phyloP scores from a whole-genome alignment of 2,329 filamentous ascomycete species.

The Ascochyta pisi region DNA sequence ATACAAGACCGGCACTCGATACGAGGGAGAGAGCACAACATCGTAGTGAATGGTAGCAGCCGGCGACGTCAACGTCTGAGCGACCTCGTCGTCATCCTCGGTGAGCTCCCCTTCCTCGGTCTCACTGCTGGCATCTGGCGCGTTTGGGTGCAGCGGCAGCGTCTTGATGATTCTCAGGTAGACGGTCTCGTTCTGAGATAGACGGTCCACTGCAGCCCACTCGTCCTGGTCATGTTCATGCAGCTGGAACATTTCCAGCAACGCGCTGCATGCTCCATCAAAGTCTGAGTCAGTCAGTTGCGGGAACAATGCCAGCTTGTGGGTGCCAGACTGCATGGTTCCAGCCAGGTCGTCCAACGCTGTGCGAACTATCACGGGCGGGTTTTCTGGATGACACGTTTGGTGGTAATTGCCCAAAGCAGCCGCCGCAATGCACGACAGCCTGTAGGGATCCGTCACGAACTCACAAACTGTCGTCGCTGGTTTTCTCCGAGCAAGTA shows the following conservation, averaged over 20 bases:
- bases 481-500: conserved; percentile 1
- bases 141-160: conserved; percentile 3
- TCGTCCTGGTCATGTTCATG: conserved; percentile 23
- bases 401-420: not conserved
- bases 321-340: not conserved
- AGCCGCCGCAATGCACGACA: not conserved
- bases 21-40: conserved; percentile 53
- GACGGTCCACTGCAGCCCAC: conserved; percentile 33
- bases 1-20: conserved; percentile 56
- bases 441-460: too few species aligned
- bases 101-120: conserved; percentile 10
- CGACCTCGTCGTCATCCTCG: conserved; percentile 30
- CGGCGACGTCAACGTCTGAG: not conserved
- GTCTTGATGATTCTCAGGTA: conserved; percentile 34
- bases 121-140: not conserved
- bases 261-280: conserved; percentile 29
- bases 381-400: not conserved
- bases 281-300: conserved; percentile 40
- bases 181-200: conserved; percentile 17
- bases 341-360: not conserved
- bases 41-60: conserved; percentile 45
- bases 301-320: conserved; percentile 34
- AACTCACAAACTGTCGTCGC: not conserved
- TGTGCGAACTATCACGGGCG: not conserved
- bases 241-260: conserved; percentile 27